These are phyloP conservation scores for Papilionanthe hybrid DNA, from an alignment of 116 monocot species.

Conservation along the genomic window DNA sequence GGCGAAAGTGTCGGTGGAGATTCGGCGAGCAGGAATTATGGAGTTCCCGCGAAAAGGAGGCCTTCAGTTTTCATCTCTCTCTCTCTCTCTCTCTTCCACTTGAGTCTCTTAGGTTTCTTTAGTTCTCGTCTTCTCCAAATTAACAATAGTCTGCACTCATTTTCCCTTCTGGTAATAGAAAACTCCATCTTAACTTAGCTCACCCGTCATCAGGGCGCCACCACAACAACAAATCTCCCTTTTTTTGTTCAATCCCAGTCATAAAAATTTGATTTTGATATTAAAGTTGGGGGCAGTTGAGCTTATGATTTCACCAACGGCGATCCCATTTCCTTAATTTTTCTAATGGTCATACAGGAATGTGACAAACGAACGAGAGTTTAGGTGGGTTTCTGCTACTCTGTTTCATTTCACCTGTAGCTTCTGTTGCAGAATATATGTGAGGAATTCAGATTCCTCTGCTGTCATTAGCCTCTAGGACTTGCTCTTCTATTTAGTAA, in stretches of 20 bases:
- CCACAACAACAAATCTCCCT: not conserved
- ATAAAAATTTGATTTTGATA: conserved; percentile 3
- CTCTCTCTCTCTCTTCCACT: not conserved
- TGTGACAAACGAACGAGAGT: conserved; percentile 40
- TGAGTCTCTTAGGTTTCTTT: not conserved
- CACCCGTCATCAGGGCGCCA: not conserved
- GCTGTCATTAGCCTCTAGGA: not conserved
- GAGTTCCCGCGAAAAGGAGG: conserved; percentile 8
- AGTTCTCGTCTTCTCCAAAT: not conserved
- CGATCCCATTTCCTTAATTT: not conserved
- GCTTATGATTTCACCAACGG: conserved; percentile 6
- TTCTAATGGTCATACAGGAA: not conserved
- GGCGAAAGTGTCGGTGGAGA: not conserved
- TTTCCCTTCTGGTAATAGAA: conserved; percentile 10
- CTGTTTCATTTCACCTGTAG: conserved; percentile 6
- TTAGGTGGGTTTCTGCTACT: conserved; percentile 27
- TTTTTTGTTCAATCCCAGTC: not conserved
- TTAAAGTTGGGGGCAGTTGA: conserved; percentile 5
- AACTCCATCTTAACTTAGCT: not conserved
- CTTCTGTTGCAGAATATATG: not conserved
- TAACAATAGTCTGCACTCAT: not conserved
- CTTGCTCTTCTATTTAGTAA: not conserved
- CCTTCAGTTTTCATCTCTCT: not conserved
- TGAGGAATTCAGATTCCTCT: not conserved
- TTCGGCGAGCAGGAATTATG: not conserved